Conservation (phyloP, 164 flowering plant genomes). For the Vitis amurensis region DNA sequence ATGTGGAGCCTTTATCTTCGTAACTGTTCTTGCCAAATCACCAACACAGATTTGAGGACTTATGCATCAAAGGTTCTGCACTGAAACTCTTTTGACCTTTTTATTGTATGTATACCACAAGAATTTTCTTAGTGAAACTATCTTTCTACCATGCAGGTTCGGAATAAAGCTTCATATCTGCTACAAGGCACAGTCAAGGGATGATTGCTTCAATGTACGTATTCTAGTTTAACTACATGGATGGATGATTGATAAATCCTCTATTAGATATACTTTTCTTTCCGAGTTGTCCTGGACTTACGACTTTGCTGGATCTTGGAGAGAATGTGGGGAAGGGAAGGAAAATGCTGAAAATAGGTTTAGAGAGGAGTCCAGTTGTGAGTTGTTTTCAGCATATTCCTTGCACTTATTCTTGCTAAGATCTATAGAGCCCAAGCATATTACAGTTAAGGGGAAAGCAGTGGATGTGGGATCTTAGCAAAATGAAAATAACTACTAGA, state of each 20-base stretch:
- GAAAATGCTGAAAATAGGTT: no score
- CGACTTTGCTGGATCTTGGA: no score
- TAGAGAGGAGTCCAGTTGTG: no score
- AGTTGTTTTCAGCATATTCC: no score
- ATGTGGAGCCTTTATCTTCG: slow-evolving; percentile 68
- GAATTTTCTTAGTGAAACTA: neutral
- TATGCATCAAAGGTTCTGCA: slow-evolving; percentile 73
- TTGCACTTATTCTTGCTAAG: no score
- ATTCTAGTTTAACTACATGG: no score
- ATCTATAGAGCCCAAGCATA: no score
- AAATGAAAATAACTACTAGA: no score
- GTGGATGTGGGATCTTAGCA: no score
- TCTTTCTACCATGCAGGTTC: slow-evolving; percentile 50
- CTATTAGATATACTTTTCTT: neutral
- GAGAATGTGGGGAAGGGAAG: no score
- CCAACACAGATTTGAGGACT: slow-evolving; percentile 69
- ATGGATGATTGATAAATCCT: neutral
- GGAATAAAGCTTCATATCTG: slow-evolving; percentile 78
- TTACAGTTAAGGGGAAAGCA: no score
- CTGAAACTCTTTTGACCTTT: neutral
- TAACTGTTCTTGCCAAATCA: slow-evolving; percentile 72
- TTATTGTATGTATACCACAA: neutral
- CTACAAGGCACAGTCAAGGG: slow-evolving; percentile 43
- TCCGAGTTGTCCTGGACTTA: no score
- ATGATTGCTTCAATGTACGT: slow-evolving; percentile 15